Evolutionary conservation across 2,329 filamentous ascomycete genomes (phyloP).

Genomic region (Laburnicola sp.): DNA sequence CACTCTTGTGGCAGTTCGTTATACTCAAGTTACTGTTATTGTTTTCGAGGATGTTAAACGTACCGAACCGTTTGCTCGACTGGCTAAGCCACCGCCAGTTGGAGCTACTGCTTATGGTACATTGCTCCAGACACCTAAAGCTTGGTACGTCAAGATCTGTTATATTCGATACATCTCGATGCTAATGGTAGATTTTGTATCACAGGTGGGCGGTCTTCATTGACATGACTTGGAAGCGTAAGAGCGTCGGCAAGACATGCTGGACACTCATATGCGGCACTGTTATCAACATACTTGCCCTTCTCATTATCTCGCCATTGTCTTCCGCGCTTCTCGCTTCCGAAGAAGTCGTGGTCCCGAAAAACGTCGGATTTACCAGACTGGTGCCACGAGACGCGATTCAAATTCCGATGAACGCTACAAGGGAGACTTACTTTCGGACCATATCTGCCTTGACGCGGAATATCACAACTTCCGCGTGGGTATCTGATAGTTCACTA

Average conservation of each 20-base stretch:
- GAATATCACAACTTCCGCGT: slow-evolving; percentile 21
- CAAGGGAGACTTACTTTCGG: slow-evolving; percentile 20
- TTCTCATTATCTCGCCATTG: slow-evolving; percentile 19
- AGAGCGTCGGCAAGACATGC: slow-evolving; percentile 10
- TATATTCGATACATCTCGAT: no score
- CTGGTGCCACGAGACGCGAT: slow-evolving; percentile 1
- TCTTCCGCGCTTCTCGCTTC: slow-evolving; percentile 20
- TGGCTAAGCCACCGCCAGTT: slow-evolving; percentile 14
- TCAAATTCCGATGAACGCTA: slow-evolving; percentile 4
- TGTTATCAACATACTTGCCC: slow-evolving; percentile 13
- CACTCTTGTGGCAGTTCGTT: slow-evolving; percentile 27
- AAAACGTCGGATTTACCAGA: slow-evolving; percentile 9
- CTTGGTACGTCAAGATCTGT: slow-evolving; percentile 3
- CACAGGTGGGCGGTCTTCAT: slow-evolving; percentile 11
- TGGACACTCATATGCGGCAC: slow-evolving; percentile 15
- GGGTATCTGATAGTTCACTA: slow-evolving; percentile 16
- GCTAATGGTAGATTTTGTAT: no score
- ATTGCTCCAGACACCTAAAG: slow-evolving; percentile 17
- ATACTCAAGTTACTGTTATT: slow-evolving; percentile 23
- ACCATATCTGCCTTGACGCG: slow-evolving; percentile 14
- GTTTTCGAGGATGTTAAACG: slow-evolving; percentile 25
- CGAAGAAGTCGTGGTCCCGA: slow-evolving; percentile 16
- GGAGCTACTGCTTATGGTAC: slow-evolving; percentile 17
- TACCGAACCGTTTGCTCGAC: slow-evolving; percentile 24
- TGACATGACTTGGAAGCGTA: slow-evolving; percentile 13